A percentile compares a stretch with the other conserved stretches of the same genome.
These are phyloP conservation scores for Fusarium domesticum DNA, from an alignment of 2,329 filamentous ascomycete genomes.

Conservation along the genomic window DNA sequence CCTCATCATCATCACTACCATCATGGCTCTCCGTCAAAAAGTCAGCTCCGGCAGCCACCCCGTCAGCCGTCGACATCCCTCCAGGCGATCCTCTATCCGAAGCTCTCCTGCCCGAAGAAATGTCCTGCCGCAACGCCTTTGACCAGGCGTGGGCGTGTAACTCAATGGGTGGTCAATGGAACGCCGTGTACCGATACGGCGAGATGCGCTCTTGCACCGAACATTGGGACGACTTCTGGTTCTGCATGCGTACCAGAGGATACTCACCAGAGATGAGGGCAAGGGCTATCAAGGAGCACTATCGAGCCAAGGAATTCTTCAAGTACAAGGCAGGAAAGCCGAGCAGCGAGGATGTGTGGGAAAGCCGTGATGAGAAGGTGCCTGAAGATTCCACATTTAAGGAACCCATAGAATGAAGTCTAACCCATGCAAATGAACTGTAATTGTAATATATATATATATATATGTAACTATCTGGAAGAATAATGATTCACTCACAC, in stretches of 20 bases:
- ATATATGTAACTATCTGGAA: neutral
- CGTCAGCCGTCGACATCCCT: slow-evolving; percentile 26
- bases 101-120: slow-evolving; percentile 71
- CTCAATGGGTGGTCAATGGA: slow-evolving; percentile 86
- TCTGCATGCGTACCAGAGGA: slow-evolving; percentile 84
- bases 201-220: slow-evolving; percentile 72
- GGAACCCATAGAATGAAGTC: slow-evolving; percentile 36
- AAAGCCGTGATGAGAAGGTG: slow-evolving; percentile 63
- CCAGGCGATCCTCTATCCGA: slow-evolving; percentile 53
- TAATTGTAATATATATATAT: neutral
- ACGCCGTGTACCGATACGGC: slow-evolving; percentile 85
- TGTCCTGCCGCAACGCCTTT: slow-evolving; percentile 89
- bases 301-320: slow-evolving; percentile 61
- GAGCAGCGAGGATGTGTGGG: slow-evolving; percentile 91
- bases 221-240: slow-evolving; percentile 93
- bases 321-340: slow-evolving; percentile 61
- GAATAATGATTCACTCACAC: no score
- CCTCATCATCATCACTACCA: slow-evolving; percentile 32
- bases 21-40: slow-evolving; percentile 37
- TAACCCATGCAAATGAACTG: no score
- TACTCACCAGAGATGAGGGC: slow-evolving; percentile 59
- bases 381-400: slow-evolving; percentile 46
- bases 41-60: slow-evolving; percentile 26
- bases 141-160: slow-evolving; percentile 94
- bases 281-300: slow-evolving; percentile 62